Evolutionary conservation across 306 rosid genomes (phyloP).

Genomic region (Prinsepia uniflora): DNA sequence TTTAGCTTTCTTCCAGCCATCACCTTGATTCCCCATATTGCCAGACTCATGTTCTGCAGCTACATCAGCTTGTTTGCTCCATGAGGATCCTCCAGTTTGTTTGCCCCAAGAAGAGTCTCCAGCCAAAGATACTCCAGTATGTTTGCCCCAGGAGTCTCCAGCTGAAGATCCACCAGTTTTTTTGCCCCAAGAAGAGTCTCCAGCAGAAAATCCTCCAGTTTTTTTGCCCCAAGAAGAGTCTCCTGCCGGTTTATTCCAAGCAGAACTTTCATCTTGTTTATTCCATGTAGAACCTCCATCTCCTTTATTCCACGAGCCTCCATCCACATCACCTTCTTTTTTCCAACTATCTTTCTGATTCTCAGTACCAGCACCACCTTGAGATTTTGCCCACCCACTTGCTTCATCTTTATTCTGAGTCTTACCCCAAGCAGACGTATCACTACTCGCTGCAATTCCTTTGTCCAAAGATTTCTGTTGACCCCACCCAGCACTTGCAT

Average conservation of each 20-base stretch:
- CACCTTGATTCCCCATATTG: conserved; percentile 16
- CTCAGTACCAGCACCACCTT: conserved; percentile 9
- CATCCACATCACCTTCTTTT: conserved; percentile 17
- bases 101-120: conserved; percentile 35
- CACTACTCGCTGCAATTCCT: conserved; percentile 6
- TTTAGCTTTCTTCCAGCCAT: conserved; percentile 18
- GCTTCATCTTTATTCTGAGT: conserved; percentile 12
- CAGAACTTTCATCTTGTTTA: neutral
- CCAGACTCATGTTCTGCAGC: conserved; percentile 8
- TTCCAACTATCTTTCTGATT: conserved; percentile 24
- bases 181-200: conserved; percentile 13
- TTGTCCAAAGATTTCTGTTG: conserved; percentile 27
- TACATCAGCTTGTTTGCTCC: conserved; percentile 13
- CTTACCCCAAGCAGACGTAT: conserved; percentile 30
- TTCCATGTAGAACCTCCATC: conserved; percentile 8
- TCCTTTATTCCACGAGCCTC: neutral
- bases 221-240: conserved; percentile 21
- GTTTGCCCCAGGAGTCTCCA: conserved; percentile 1
- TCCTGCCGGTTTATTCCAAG: conserved; percentile 12
- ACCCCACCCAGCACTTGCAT: conserved; percentile 7
- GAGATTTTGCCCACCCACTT: conserved; percentile 18
- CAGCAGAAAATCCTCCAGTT: neutral
- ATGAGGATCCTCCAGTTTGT: conserved; percentile 11
- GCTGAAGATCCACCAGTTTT: neutral
- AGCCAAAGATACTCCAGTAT: conserved; percentile 6